Evolutionary conservation across 2,329 filamentous ascomycete genomes (phyloP).

Genomic region (Aspergillus flavus): DNA sequence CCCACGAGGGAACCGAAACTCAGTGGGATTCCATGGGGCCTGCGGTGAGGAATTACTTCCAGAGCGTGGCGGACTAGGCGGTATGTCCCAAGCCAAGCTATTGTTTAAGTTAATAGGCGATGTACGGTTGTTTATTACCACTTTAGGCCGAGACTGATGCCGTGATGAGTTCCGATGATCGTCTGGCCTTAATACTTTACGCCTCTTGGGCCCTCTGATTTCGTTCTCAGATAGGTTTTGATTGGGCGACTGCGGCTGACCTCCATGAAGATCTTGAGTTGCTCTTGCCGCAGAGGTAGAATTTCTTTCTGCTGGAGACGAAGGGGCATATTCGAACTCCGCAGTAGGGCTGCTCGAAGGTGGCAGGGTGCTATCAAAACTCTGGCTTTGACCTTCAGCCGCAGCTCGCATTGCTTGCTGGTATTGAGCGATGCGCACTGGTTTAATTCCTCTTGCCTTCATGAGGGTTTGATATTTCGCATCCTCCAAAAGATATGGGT

Average conservation of each 20-base stretch:
- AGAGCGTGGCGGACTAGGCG: constrained; percentile 45
- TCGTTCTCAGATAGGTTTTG: constrained; percentile 6
- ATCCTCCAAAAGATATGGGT: constrained; percentile 51
- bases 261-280: not conserved
- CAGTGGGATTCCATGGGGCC: constrained; percentile 23
- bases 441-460: constrained; percentile 46
- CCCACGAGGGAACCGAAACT: constrained; percentile 42
- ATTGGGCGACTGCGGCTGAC: constrained; percentile 7
- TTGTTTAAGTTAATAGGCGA: constrained; percentile 11
- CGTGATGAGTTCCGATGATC: constrained; percentile 12
- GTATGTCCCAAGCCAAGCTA: constrained; percentile 35
- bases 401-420: constrained; percentile 20
- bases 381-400: constrained; percentile 35
- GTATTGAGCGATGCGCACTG: constrained; percentile 38
- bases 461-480: constrained; percentile 47
- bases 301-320: constrained; percentile 25
- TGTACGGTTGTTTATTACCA: constrained; percentile 30
- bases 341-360: constrained; percentile 36
- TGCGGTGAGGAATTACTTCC: constrained; percentile 33
- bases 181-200: constrained; percentile 34
- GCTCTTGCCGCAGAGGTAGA: not conserved
- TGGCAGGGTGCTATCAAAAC: constrained; percentile 34
- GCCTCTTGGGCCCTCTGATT: constrained; percentile 33
- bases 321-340: constrained; percentile 34
- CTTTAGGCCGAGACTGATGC: constrained; percentile 20